These are phyloP conservation scores for Truncatella angustata DNA, from an alignment of 2,329 filamentous ascomycete species.

Conservation along the genomic window DNA sequence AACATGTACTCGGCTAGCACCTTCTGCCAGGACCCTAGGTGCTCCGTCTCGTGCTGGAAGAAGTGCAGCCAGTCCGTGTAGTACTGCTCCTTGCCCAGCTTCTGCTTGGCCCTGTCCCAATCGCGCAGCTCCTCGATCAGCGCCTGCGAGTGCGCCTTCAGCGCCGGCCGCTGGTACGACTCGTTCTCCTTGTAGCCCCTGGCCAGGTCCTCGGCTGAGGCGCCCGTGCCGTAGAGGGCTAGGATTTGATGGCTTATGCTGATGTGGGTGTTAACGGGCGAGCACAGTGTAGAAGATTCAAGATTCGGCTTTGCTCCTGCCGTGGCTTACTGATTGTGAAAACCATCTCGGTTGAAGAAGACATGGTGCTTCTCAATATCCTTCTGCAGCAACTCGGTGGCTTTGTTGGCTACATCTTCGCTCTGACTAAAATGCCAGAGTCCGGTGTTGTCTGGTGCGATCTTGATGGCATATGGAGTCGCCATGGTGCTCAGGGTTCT, in stretches of 20 bases:
- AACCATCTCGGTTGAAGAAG: slow-evolving; percentile 73
- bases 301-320: background rate
- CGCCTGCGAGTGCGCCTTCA: slow-evolving; percentile 40
- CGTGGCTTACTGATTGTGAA: slow-evolving; percentile 71
- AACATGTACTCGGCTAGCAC: slow-evolving; percentile 70
- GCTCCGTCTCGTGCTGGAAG: slow-evolving; percentile 71
- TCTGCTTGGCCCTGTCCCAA: slow-evolving; percentile 52
- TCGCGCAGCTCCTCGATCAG: slow-evolving; percentile 57
- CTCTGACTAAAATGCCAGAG: slow-evolving; percentile 46
- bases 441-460: slow-evolving; percentile 49
- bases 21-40: slow-evolving; percentile 55
- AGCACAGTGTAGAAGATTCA: slow-evolving; percentile 1
- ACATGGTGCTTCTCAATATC: slow-evolving; percentile 76
- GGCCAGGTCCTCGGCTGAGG: slow-evolving; percentile 57
- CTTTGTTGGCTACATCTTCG: slow-evolving; percentile 58
- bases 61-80: slow-evolving; percentile 76
- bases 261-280: slow-evolving; percentile 3
- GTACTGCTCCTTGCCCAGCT: slow-evolving; percentile 58
- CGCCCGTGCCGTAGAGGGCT: slow-evolving; percentile 73
- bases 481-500: slow-evolving; percentile 35
- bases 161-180: slow-evolving; percentile 61
- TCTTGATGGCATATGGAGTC: slow-evolving; percentile 45
- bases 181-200: slow-evolving; percentile 63
- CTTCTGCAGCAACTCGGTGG: slow-evolving; percentile 69
- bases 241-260: slow-evolving; percentile 73